Evolutionary conservation across 805 yeast genomes (phyloP), one percentile per base, ranked within the genome.

Genomic region (Candida alai): DNA sequence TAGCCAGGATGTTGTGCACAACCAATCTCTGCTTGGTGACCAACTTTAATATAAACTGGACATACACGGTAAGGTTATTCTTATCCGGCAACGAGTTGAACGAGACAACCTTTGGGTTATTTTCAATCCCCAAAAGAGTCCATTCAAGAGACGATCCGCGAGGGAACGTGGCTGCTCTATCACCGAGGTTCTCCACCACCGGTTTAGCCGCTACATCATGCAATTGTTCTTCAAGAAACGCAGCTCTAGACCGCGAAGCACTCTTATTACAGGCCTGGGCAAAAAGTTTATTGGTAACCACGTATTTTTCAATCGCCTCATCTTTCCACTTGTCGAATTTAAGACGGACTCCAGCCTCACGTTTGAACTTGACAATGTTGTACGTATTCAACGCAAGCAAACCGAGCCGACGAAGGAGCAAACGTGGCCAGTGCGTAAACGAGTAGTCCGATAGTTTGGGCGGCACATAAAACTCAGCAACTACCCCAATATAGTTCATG

Each of bases 281-380:
- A 65, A 89, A 89, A 2, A 87, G 79, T 49, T 79, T 78, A 60
- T 89, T 87, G n/a, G 85, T 81, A 37, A 75, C 74, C 19, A 82
- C 83, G 56, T 78, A 88, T 32, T 67, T 68, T 46, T 86, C 86
- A 47, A 89, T 78, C 6, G 95, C 95, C 19, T 71, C 72, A 58
- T 87, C 90, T 56, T 84, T 85, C 96, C 96, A 89, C 40, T 78
- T 73, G 20, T 89, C 85, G 56, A 78, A 82, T 37, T 73, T 52
- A 24, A 78, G 74, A 18, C 57, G 58, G 39, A 59, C 52, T 24
- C 58, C 57, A 23, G 70, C 61, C 32, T 66, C 73, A 27, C 57
- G 51, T 56, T 63, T 70, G 48, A 59, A 73, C 43, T 67, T 67
- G 36, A 65, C 69, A 4, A 72, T 65, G 40, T 66, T 70, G 35